These are phyloP conservation scores for Diplodia intermedia DNA, from an alignment of 2,329 filamentous ascomycete genomes.

Conservation along the genomic window DNA sequence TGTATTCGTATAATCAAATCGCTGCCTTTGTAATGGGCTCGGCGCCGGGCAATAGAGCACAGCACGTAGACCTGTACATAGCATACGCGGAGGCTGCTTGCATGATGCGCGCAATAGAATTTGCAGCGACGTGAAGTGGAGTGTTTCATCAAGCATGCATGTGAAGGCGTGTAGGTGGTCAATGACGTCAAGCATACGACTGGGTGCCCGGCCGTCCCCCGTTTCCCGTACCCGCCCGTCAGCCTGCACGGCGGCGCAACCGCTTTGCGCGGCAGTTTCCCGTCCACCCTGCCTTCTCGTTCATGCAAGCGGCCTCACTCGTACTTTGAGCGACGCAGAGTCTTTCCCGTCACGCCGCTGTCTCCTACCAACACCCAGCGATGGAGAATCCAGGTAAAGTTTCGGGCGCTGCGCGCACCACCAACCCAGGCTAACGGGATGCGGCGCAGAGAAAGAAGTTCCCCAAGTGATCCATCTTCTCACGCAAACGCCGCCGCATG, in stretches of 20 bases:
- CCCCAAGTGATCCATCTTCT: constrained; percentile 70
- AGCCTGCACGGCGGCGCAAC: not conserved
- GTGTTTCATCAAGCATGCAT: not conserved
- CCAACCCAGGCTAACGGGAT: constrained; percentile 27
- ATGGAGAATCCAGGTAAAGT: constrained; percentile 45
- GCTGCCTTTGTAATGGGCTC: constrained; percentile 41
- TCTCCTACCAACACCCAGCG: not conserved
- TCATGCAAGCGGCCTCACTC: not conserved
- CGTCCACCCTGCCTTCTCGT: not conserved
- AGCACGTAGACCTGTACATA: constrained; percentile 9
- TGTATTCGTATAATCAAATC: constrained; percentile 24
- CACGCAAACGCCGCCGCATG: constrained; percentile 68
- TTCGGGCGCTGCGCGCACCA: not conserved
- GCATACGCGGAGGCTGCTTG: not conserved
- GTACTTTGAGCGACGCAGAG: not conserved
- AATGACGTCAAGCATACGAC: constrained; percentile 14
- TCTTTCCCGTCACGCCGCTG: too few species aligned
- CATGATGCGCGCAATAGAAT: not conserved
- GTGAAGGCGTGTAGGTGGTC: constrained; percentile 14
- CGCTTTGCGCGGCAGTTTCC: not conserved
- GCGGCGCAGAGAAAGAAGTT: constrained; percentile 64
- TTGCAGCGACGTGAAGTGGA: too few species aligned
- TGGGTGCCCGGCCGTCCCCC: not conserved
- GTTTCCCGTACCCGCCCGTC: not conserved
- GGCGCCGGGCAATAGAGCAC: constrained; percentile 34